Base-by-base conservation (phyloP, 768 basidiomycete genomes). In the Panus rudis region DNA sequence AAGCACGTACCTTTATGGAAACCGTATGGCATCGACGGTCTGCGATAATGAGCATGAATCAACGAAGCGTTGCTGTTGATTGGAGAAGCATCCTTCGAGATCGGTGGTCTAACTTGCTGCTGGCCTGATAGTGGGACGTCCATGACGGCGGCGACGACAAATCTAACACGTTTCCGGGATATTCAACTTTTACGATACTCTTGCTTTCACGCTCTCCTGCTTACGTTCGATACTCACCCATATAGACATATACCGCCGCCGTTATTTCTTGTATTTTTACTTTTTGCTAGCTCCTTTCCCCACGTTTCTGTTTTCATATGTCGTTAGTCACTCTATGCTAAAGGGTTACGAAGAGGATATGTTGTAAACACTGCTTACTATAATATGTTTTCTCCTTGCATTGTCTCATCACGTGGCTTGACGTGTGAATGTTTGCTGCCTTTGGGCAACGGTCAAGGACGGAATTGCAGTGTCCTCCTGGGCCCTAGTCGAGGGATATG, bases 1-100 rank as follows among this genome's bases (percentile, higher is more conserved):
- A 55, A 41, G 49, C 50, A 17, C 48, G 49, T 41, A 49, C 49
- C 26, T 40, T 55, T 21, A 43, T 60, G 51, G 57, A 58, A 25
- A 26, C 45, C 35, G 43, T 58, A 12, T 55, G 55, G 53, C n/a
- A 30, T 16, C 38, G 45, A 14, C 56, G 59, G 21, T 39, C 28
- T 25, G 17, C 17, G 30, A 16, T 42, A 12, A 19, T 37, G 12
- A 37, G 37, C 16, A 24, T 40, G 31, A 32, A 22, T 27, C 56
- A 39, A n/a, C 37, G 32, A 17, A 43, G 47, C 37, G 47, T 43
- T 25, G 20, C 52, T 40, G 48, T 53, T 33, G 57, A 58, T 42
- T 60, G 59, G 59, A 57, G 59, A 19, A 47, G 49, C 48, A 24
- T 38, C 45, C 45, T 60, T 8, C 52, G 51, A 28, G 52, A 52